Evolutionary conservation across 1,139 yeast genomes (phyloP).

Genomic region (Candida gigantensis): DNA sequence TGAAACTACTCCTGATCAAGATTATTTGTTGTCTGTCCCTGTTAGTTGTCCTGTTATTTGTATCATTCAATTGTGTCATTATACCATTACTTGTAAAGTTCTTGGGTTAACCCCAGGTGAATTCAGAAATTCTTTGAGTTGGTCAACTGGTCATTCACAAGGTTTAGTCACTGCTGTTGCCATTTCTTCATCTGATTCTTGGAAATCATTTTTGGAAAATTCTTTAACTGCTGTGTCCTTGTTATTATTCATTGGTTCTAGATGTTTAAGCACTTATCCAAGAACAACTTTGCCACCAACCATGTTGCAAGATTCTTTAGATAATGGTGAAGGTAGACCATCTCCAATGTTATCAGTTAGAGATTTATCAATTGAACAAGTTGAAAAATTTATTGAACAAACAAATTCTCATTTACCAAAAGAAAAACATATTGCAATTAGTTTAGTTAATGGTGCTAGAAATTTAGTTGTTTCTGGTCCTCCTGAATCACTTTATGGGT

Average conservation of each 20-base stretch:
- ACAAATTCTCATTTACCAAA: slow-evolving; percentile 92
- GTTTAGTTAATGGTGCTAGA: slow-evolving; percentile 93
- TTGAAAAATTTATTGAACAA: slow-evolving; percentile 73
- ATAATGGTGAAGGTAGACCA: slow-evolving; percentile 94
- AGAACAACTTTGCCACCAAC: slow-evolving; percentile 93
- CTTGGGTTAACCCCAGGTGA: slow-evolving; percentile 91
- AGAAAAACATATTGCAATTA: slow-evolving; percentile 87
- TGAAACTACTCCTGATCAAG: slow-evolving; percentile 85
- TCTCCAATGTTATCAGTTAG: slow-evolving; percentile 96
- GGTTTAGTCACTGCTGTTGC: slow-evolving; percentile 95
- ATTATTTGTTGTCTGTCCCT: slow-evolving; percentile 86
- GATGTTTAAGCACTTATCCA: slow-evolving; percentile 89
- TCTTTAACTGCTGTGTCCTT: slow-evolving; percentile 79
- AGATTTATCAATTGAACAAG: slow-evolving; percentile 79
- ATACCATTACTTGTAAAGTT: slow-evolving; percentile 81
- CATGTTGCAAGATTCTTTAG: slow-evolving; percentile 87
- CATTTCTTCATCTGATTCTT: slow-evolving; percentile 78
- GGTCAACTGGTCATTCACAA: slow-evolving; percentile 98
- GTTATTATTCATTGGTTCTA: slow-evolving; percentile 89
- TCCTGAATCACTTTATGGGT: slow-evolving; percentile 97
- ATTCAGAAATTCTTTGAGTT: slow-evolving; percentile 63
- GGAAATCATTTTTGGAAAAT: slow-evolving; percentile 77
- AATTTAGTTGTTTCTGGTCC: slow-evolving; percentile 97
- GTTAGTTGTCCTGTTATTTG: slow-evolving; percentile 95
- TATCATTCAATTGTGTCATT: slow-evolving; percentile 92